phyloP scores from a whole-genome alignment of 179 eudicot species.

The Silene noctiflora region DNA sequence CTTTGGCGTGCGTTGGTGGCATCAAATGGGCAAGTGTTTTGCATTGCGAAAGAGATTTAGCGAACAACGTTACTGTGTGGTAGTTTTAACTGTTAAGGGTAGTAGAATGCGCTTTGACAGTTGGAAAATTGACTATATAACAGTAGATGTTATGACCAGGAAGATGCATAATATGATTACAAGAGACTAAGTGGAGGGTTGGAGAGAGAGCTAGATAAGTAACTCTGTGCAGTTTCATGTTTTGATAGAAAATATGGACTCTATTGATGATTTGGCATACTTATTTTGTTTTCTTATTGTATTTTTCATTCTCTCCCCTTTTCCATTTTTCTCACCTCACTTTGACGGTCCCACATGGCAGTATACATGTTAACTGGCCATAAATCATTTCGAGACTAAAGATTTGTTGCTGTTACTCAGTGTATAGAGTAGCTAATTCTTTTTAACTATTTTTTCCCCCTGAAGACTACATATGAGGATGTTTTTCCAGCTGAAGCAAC shows the following conservation, averaged over 20 bases:
- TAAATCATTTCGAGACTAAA: neutral
- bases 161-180: neutral
- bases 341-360: neutral
- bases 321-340: neutral
- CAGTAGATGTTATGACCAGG: neutral
- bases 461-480: constrained; percentile 91
- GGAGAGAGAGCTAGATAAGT: neutral
- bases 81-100: no score
- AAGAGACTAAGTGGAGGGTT: neutral
- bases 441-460: constrained; percentile 6
- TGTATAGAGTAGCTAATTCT: constrained; percentile 1
- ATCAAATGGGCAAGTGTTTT: neutral
- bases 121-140: neutral
- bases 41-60: no score
- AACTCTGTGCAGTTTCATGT: neutral
- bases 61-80: no score
- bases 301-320: neutral
- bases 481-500: constrained; percentile 97
- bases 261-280: neutral
- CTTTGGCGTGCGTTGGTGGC: neutral
- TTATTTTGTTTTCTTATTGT: neutral
- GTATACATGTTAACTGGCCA: neutral
- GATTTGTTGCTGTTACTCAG: neutral
- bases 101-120: no score
- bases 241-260: neutral